Conservation (phyloP, 2,329 filamentous ascomycete genomes). For the Neurospora sp. region DNA sequence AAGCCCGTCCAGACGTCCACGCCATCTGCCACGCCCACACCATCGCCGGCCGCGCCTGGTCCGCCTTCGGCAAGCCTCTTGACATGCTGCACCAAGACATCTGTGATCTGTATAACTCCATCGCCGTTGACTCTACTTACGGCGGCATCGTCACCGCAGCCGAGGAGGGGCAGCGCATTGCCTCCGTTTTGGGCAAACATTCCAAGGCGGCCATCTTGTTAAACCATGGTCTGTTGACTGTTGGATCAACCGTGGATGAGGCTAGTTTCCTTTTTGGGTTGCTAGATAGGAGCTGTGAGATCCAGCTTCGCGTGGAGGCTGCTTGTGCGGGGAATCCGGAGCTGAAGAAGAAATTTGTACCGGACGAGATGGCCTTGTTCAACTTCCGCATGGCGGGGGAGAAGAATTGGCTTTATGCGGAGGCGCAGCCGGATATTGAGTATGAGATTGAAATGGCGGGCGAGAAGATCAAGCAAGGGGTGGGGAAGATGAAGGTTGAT, state of each 20-base stretch:
- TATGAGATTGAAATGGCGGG: conserved; percentile 34
- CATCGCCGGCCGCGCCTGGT: conserved; percentile 58
- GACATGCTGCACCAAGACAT: conserved; percentile 65
- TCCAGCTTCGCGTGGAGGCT: conserved; percentile 59
- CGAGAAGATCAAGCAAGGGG: conserved; percentile 10
- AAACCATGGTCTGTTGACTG: conserved; percentile 64
- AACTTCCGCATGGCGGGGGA: conserved; percentile 36
- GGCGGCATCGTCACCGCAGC: conserved; percentile 44
- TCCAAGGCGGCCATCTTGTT: conserved; percentile 55
- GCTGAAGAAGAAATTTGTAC: conserved; percentile 30
- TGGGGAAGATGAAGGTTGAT: neutral
- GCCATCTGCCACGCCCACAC: conserved; percentile 62
- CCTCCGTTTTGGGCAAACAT: conserved; percentile 45
- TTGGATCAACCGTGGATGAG: conserved; percentile 63
- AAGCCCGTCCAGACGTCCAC: conserved; percentile 52
- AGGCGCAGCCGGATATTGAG: conserved; percentile 37
- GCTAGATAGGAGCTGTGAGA: conserved; percentile 57
- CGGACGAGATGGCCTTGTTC: conserved; percentile 29
- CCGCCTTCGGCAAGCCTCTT: conserved; percentile 50
- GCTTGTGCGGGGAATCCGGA: conserved; percentile 37
- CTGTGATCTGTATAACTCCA: conserved; percentile 51
- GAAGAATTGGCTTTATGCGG: conserved; percentile 33
- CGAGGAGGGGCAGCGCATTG: conserved; percentile 56
- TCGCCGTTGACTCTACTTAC: conserved; percentile 52
- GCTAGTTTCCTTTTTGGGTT: conserved; percentile 60